phyloP scores from a whole-genome alignment of 2,329 filamentous ascomycete species.

The Pseudophaeomoniella oleicola region DNA sequence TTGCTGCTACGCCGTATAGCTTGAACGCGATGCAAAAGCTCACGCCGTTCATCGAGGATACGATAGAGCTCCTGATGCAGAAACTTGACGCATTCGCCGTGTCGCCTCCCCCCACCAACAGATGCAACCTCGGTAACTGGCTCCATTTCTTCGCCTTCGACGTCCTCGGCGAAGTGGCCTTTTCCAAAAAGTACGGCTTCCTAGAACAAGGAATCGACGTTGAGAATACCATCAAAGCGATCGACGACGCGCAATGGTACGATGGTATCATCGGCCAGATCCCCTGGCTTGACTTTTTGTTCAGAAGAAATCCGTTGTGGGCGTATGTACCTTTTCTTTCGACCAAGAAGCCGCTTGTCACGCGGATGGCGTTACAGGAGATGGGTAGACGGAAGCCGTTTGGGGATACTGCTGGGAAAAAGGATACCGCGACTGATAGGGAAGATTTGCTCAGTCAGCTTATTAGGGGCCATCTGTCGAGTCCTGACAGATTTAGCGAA shows the following conservation, averaged over 20 bases:
- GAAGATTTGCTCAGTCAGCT: conserved; percentile 37
- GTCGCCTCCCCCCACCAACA: background rate
- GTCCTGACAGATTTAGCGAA: conserved; percentile 31
- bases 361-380: conserved; percentile 1
- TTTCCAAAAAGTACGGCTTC: conserved; percentile 58
- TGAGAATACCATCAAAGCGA: conserved; percentile 31
- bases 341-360: background rate
- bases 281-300: background rate
- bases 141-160: conserved; percentile 73
- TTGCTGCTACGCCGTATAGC: background rate
- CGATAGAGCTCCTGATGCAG: background rate
- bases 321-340: background rate
- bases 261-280: conserved; percentile 1
- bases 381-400: background rate
- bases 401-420: background rate
- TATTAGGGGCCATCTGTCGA: conserved; percentile 38
- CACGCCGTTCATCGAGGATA: conserved; percentile 1
- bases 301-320: background rate
- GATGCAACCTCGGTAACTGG: conserved; percentile 31
- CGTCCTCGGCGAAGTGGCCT: conserved; percentile 61
- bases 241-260: conserved; percentile 2
- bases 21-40: background rate
- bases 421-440: conserved; percentile 32
- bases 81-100: conserved; percentile 1
- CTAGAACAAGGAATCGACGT: conserved; percentile 61